Base-by-base conservation (phyloP, 495 filamentous ascomycete genomes). In the Tuber borchii region DNA sequence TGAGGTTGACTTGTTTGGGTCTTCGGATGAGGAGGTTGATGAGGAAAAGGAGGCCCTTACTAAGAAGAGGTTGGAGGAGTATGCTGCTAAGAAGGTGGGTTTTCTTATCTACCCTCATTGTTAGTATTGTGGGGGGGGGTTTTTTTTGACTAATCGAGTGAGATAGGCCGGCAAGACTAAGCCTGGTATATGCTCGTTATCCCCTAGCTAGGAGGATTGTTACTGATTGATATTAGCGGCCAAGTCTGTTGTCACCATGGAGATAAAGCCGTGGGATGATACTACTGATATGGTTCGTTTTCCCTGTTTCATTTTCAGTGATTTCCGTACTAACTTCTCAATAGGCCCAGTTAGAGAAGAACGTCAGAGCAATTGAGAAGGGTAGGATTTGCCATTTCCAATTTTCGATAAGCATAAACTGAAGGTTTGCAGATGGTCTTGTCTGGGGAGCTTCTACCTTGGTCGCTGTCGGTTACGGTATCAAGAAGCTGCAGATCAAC, bases 401-500 rank as follows among this genome's bases (percentile, higher is more conserved):
- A n/a, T 9, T 8, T 7, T 40, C 56, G 40, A 9, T 17, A 34
- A 14, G 6, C 34, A 22, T 61, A 26, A 43, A 31, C 45, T n/a
- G 73, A 42, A 9, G 40, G 40, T 43, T 26, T 31, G 37, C 34
- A 82, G 81, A 99, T 77, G 95, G 95, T 85, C 91, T 99, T 74
- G 91, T 95, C 69, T 99, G 95, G 95, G 95, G 95, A 90, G 90
- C 88, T 79, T 94, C 92, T 84, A 94, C 95, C 88, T 86, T 97
- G 76, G 91, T 97, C 61, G 84, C 94, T 73, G 91, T 98, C 77
- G 89, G 93, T 83, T 99, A 94, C 89, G 96, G 96, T 87, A 97
- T 99, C 88, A 97, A 95, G 91, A 98, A 98, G 90, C 90, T 99
- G 77, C 96, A 98, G 89, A 96, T 99, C 89, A 98, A 92, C 90